Conservation (phyloP, 2,329 filamentous ascomycete genomes). For the Aplosporella prunicola region DNA sequence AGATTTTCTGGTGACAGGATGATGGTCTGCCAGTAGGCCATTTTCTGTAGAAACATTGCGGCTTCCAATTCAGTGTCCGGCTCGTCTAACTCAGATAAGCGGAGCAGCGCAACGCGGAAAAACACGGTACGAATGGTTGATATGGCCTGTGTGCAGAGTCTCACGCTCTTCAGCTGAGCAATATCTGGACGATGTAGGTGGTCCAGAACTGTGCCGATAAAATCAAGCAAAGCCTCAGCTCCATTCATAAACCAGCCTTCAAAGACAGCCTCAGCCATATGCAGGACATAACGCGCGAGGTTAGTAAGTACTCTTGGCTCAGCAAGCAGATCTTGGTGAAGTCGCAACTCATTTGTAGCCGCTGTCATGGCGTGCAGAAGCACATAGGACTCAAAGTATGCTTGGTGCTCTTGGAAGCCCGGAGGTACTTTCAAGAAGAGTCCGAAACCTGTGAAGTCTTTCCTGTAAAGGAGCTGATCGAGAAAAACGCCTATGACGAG, state of each 20-base stretch:
- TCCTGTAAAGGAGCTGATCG: slow-evolving; percentile 74
- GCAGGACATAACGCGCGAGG: slow-evolving; percentile 66
- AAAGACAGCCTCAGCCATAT: slow-evolving; percentile 83
- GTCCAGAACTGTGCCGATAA: slow-evolving; percentile 74
- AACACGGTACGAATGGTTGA: slow-evolving; percentile 67
- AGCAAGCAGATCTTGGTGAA: slow-evolving; percentile 56
- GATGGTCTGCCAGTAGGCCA: slow-evolving; percentile 93
- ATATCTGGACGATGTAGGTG: slow-evolving; percentile 82
- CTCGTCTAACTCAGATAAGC: slow-evolving; percentile 74
- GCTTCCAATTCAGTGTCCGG: slow-evolving; percentile 53
- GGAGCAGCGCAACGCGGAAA: slow-evolving; percentile 67
- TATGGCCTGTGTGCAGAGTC: slow-evolving; percentile 82
- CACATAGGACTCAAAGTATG: slow-evolving; percentile 88
- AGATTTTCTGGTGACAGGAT: slow-evolving; percentile 68
- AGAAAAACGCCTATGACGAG: slow-evolving; percentile 71
- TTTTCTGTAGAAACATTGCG: slow-evolving; percentile 66
- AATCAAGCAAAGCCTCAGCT: slow-evolving; percentile 73
- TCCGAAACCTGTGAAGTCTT: slow-evolving; percentile 83
- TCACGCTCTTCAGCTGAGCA: slow-evolving; percentile 69
- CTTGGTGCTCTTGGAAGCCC: slow-evolving; percentile 88
- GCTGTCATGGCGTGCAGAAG: slow-evolving; percentile 65
- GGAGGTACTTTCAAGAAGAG: slow-evolving; percentile 83
- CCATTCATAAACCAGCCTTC: slow-evolving; percentile 96
- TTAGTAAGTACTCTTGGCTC: slow-evolving; percentile 84
- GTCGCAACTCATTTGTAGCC: slow-evolving; percentile 58